phyloP scores from a whole-genome alignment of 1,284 basidiomycete genomes.

The Microbotryum lychnidis-dioicae region DNA sequence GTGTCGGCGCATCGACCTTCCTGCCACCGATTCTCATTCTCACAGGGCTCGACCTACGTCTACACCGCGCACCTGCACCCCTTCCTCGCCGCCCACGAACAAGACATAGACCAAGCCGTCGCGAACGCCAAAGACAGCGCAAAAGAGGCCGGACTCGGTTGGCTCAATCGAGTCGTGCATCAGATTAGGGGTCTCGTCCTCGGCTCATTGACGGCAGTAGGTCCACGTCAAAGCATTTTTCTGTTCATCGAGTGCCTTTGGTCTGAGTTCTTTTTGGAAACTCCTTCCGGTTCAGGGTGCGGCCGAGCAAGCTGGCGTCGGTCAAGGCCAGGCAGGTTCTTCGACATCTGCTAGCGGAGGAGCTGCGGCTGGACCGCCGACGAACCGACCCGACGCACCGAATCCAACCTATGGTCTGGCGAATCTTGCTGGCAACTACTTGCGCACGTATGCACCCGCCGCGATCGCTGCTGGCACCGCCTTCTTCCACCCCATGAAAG shows the following conservation, averaged over 20 bases:
- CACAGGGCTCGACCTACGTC: constrained; percentile 63
- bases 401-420: constrained; percentile 56
- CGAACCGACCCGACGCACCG: constrained; percentile 35
- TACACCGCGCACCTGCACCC: constrained; percentile 68
- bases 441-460: constrained; percentile 63
- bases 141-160: constrained; percentile 55
- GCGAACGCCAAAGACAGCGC: constrained; percentile 43
- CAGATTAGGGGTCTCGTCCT: constrained; percentile 48
- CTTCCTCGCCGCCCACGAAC: constrained; percentile 66
- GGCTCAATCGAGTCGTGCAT: constrained; percentile 49
- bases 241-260: background rate
- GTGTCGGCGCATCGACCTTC: background rate
- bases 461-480: constrained; percentile 47
- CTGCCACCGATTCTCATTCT: background rate
- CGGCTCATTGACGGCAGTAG: constrained; percentile 34
- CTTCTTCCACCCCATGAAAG: constrained; percentile 31
- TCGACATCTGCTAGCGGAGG: background rate
- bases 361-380: background rate
- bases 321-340: background rate
- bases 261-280: background rate
- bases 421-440: constrained; percentile 47
- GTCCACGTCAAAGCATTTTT: constrained; percentile 18
- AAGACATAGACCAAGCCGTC: constrained; percentile 62
- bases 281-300: background rate
- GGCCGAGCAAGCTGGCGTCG: constrained; percentile 49